phyloP scores from a whole-genome alignment of 2,329 filamentous ascomycete genomes.

The Diaporthe sp. region DNA sequence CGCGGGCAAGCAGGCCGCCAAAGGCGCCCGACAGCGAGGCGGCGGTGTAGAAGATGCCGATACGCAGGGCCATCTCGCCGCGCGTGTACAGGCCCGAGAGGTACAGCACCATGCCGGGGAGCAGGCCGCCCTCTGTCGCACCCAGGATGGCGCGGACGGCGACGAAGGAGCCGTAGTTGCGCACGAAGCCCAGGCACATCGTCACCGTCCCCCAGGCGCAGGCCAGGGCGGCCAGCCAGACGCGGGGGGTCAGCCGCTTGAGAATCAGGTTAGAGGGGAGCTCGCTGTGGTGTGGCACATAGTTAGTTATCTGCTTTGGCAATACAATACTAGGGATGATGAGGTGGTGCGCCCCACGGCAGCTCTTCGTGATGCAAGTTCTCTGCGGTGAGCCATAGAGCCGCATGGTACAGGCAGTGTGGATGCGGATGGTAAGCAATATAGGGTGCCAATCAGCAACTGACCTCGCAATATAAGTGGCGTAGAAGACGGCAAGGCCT shows the following conservation, averaged over 20 bases:
- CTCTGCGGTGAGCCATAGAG: not conserved
- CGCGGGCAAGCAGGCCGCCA: slow-evolving; percentile 73
- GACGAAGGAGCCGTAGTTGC: slow-evolving; percentile 69
- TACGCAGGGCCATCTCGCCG: slow-evolving; percentile 71
- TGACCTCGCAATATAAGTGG: slow-evolving; percentile 72
- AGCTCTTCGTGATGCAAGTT: fast-evolving
- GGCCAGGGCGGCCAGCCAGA: slow-evolving; percentile 72
- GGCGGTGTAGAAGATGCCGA: slow-evolving; percentile 78
- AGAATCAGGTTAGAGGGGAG: slow-evolving; percentile 75
- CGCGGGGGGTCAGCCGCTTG: slow-evolving; percentile 70
- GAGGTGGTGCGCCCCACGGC: not conserved
- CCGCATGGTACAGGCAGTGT: not conserved
- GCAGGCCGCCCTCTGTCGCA: slow-evolving; percentile 73
- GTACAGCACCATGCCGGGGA: slow-evolving; percentile 79
- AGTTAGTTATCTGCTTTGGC: not conserved
- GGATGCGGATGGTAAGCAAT: too few relatives aligned
- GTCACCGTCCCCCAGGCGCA: slow-evolving; percentile 71
- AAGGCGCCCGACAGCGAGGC: slow-evolving; percentile 76
- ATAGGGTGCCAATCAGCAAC: slow-evolving; percentile 36
- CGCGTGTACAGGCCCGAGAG: slow-evolving; percentile 74
- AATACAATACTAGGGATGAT: not conserved
- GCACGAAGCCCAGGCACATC: slow-evolving; percentile 69
- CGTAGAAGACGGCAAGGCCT: slow-evolving; percentile 75
- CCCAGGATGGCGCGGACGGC: slow-evolving; percentile 74
- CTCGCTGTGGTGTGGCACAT: slow-evolving; percentile 58